Evolutionary conservation across 2,329 filamentous ascomycete genomes (phyloP).

Genomic region (Fusarium anguioides): DNA sequence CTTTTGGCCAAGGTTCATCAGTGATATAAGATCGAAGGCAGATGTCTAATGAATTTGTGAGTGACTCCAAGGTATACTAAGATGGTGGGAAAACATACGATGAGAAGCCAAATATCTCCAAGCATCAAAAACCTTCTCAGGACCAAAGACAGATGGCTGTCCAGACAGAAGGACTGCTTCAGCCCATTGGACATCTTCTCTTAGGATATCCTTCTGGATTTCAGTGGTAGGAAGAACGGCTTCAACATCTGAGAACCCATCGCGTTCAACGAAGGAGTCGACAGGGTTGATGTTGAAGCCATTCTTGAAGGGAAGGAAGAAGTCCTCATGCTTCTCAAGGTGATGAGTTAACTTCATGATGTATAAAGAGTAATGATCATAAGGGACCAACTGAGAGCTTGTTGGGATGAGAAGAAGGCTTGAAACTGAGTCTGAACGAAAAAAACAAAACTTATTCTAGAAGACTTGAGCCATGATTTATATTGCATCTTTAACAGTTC

Average conservation of each 20-base stretch:
- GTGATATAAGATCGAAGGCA: slow-evolving; percentile 9
- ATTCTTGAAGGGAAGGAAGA: slow-evolving; percentile 8
- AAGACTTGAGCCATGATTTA: neutral
- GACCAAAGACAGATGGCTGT: neutral
- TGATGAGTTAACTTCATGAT: slow-evolving; percentile 12
- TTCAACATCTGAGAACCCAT: neutral
- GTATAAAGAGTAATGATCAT: neutral
- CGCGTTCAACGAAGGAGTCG: neutral
- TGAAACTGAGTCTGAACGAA: neutral
- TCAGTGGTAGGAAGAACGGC: slow-evolving; percentile 5
- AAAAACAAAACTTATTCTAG: neutral
- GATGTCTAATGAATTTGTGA: neutral
- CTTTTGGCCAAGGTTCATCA: neutral
- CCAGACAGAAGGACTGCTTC: slow-evolving; percentile 10
- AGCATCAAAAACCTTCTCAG: neutral
- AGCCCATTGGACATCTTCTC: slow-evolving; percentile 15
- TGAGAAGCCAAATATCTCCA: slow-evolving; percentile 13
- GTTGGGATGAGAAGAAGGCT: neutral
- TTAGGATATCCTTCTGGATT: slow-evolving; percentile 12
- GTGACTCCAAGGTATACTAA: rapidly evolving
- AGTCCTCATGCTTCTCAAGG: slow-evolving; percentile 15
- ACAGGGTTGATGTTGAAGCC: neutral
- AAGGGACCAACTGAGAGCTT: neutral
- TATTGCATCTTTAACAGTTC: rapidly evolving
- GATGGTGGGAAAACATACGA: neutral